phyloP scores from a whole-genome alignment of 2,329 filamentous ascomycete species.

The Epichloe elymi region DNA sequence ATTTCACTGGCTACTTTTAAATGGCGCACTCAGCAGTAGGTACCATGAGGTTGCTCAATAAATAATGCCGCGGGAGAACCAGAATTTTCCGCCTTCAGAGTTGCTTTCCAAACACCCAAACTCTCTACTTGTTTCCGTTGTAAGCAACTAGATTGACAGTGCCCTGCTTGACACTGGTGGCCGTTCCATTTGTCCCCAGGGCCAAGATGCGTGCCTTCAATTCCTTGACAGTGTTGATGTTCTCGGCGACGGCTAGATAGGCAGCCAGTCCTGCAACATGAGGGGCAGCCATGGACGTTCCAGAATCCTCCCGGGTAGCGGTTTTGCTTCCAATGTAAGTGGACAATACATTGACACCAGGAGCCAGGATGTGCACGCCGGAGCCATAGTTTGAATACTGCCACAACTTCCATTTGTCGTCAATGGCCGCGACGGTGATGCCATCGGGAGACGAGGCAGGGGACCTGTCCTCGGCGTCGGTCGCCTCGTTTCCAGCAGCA shows the following conservation, averaged over 20 bases:
- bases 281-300: slow-evolving; percentile 50
- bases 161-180: slow-evolving; percentile 19
- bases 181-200: slow-evolving; percentile 26
- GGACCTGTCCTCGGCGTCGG: slow-evolving; percentile 26
- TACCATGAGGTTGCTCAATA: too few species aligned
- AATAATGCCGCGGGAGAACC: too few species aligned
- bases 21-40: too few species aligned
- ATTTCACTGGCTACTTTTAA: too few species aligned
- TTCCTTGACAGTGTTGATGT: slow-evolving; percentile 24
- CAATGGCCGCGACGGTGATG: slow-evolving; percentile 39
- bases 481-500: slow-evolving; percentile 37
- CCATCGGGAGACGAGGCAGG: slow-evolving; percentile 34
- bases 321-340: slow-evolving; percentile 30
- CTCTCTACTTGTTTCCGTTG: slow-evolving; percentile 23
- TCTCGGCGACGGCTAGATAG: slow-evolving; percentile 38
- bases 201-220: slow-evolving; percentile 28
- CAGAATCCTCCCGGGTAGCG: slow-evolving; percentile 35
- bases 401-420: slow-evolving; percentile 23
- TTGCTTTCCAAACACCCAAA: not conserved
- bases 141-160: slow-evolving; percentile 34
- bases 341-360: slow-evolving; percentile 32
- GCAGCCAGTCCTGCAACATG: slow-evolving; percentile 46
- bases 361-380: slow-evolving; percentile 36
- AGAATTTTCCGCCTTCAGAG: too few species aligned
- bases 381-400: slow-evolving; percentile 37